Conservation (phyloP, 768 basidiomycete species). For the Thelephora aurantiotincta region DNA sequence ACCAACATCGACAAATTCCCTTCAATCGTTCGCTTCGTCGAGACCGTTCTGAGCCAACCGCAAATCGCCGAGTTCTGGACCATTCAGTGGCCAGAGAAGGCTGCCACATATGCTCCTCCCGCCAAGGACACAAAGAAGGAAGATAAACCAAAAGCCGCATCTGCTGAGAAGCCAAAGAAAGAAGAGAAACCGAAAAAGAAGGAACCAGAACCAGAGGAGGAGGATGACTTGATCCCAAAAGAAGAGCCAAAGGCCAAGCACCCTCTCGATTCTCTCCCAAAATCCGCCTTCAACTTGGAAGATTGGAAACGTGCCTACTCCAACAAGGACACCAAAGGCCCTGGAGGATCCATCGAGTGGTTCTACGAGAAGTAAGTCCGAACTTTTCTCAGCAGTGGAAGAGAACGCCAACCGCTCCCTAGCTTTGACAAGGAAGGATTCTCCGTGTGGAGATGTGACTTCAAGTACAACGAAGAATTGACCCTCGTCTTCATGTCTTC, state of each 20-base stretch:
- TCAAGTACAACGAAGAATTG: conserved; percentile 93
- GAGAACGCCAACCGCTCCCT: neutral
- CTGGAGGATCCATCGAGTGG: conserved; percentile 82
- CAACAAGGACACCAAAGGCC: conserved; percentile 89
- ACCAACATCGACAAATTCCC: conserved; percentile 49
- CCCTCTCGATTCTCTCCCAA: conserved; percentile 85
- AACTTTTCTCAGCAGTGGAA: neutral
- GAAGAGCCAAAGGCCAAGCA: conserved; percentile 88
- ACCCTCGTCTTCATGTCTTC: conserved; percentile 89
- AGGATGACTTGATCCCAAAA: conserved; percentile 56
- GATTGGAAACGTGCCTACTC: conserved; percentile 98
- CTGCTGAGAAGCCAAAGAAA: conserved; percentile 25
- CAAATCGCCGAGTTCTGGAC: conserved; percentile 52
- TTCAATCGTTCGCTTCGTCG: conserved; percentile 70
- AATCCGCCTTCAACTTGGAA: conserved; percentile 77
- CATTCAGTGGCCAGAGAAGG: conserved; percentile 52
- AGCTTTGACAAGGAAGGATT: conserved; percentile 85
- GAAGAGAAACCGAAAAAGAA: conserved; percentile 51
- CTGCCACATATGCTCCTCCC: conserved; percentile 54
- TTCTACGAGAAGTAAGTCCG: conserved; percentile 80
- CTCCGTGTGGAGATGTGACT: conserved; percentile 87
- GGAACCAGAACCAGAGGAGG: conserved; percentile 42
- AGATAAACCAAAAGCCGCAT: conserved; percentile 22
- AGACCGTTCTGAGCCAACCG: conserved; percentile 83
- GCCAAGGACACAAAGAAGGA: conserved; percentile 54